Evolutionary conservation across 495 filamentous ascomycete genomes (phyloP).

Genomic region (Daldinia vernicosa): DNA sequence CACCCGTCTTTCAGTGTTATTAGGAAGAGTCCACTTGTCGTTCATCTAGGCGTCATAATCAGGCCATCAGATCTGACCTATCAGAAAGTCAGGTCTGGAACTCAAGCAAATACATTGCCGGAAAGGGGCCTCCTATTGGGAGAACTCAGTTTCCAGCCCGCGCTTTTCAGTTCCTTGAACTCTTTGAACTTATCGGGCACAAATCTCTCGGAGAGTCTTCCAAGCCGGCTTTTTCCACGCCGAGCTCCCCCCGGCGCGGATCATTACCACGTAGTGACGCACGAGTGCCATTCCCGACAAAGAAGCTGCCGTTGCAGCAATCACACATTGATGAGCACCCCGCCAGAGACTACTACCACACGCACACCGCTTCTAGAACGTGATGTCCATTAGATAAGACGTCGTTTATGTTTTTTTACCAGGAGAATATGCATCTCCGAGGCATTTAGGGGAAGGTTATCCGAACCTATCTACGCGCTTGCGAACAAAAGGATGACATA

Average conservation of each 20-base stretch:
- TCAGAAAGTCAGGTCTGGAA: not conserved
- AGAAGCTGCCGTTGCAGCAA: slow-evolving; percentile 21
- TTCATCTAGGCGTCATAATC: not conserved
- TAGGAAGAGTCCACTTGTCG: not conserved
- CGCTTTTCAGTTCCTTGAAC: not conserved
- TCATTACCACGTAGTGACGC: slow-evolving; percentile 24
- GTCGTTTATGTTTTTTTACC: not conserved
- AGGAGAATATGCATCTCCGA: slow-evolving; percentile 1
- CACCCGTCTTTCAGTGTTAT: not conserved
- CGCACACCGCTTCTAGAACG: slow-evolving; percentile 5
- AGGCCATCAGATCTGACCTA: slow-evolving; percentile 2
- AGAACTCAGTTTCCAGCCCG: not conserved
- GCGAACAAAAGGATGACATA: not conserved
- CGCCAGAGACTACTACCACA: slow-evolving; percentile 12
- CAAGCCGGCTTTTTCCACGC: slow-evolving; percentile 12
- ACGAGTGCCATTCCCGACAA: slow-evolving; percentile 22
- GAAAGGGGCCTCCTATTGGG: not conserved
- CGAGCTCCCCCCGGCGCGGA: slow-evolving; percentile 16
- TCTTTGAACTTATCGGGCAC: not conserved
- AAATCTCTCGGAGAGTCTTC: slow-evolving; percentile 4
- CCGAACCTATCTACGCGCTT: not conserved
- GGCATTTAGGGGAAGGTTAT: not conserved
- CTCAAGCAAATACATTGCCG: not conserved
- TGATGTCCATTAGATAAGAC: slow-evolving; percentile 20
- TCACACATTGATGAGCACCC: slow-evolving; percentile 17